Evolutionary conservation across 768 basidiomycete species (phyloP).

Genomic region (Sarcomyxa edulis): DNA sequence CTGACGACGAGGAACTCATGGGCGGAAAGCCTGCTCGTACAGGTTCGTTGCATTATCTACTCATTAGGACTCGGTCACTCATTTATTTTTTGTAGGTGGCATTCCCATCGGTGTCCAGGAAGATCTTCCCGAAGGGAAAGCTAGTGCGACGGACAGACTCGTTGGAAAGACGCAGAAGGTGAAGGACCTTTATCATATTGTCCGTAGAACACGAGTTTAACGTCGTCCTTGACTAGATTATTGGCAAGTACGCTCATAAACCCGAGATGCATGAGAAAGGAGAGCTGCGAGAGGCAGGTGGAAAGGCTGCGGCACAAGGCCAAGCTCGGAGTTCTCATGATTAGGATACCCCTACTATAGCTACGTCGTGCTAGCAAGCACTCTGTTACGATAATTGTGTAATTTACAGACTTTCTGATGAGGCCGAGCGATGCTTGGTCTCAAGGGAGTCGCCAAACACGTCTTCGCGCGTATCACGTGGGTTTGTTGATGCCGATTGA

Average conservation of each 20-base stretch:
- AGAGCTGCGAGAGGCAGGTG: constrained; percentile 47
- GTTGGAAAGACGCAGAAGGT: constrained; percentile 59
- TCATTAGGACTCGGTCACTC: not conserved
- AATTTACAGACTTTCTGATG: too few species aligned
- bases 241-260: constrained; percentile 44
- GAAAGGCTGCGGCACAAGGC: constrained; percentile 39
- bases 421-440: too few species aligned
- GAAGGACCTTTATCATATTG: not conserved
- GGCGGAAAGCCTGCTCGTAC: constrained; percentile 1
- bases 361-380: constrained; percentile 10
- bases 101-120: constrained; percentile 27
- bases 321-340: constrained; percentile 37
- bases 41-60: constrained; percentile 1
- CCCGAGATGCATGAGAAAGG: constrained; percentile 51
- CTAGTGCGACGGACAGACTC: constrained; percentile 45
- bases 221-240: constrained; percentile 28
- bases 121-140: constrained; percentile 31
- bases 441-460: too few species aligned
- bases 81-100: constrained; percentile 18
- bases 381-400: too few species aligned
- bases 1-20: constrained; percentile 4
- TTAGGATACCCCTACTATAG: too few species aligned
- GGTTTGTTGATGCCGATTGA: not conserved
- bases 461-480: too few species aligned
- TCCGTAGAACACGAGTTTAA: not conserved